Evolutionary conservation across 257 asterid species (phyloP).

Genomic region (Echites panduratus): DNA sequence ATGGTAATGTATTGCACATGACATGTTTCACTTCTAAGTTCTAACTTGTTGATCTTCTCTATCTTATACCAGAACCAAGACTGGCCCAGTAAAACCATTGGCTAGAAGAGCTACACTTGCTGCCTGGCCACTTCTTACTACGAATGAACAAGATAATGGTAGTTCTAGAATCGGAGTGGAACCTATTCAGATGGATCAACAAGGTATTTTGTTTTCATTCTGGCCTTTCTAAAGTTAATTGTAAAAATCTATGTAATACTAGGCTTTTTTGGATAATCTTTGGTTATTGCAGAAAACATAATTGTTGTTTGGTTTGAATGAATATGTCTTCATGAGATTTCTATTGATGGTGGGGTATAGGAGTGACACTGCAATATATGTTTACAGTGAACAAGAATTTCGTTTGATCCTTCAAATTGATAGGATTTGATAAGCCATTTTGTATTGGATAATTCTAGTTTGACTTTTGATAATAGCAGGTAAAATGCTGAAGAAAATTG

Average conservation of each 20-base stretch:
- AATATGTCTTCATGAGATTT: neutral
- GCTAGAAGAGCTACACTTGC: slow-evolving; percentile 71
- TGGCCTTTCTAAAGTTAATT: neutral
- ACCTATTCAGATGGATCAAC: slow-evolving; percentile 36
- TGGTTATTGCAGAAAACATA: neutral
- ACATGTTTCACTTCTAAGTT: neutral
- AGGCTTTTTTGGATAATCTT: neutral
- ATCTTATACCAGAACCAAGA: slow-evolving; percentile 43
- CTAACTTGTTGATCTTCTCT: slow-evolving; percentile 11
- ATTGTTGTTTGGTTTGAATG: neutral
- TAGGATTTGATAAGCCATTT: neutral
- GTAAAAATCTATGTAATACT: neutral
- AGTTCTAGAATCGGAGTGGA: slow-evolving; percentile 20
- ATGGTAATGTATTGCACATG: neutral
- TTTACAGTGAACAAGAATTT: neutral
- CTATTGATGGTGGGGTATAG: neutral
- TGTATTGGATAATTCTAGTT: too few species aligned
- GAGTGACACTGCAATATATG: neutral
- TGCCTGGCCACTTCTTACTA: slow-evolving; percentile 68
- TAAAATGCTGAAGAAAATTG: neutral
- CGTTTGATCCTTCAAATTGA: slow-evolving; percentile 3
- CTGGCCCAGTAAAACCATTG: slow-evolving; percentile 52
- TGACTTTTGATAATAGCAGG: neutral
- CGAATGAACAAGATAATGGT: slow-evolving; percentile 31
- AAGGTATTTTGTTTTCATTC: slow-evolving; percentile 32